Percentiles rank a stretch among this genome's conserved stretches.
phyloP scores from a whole-genome alignment of 78 protist species.

The Dictyostelium purpureum region DNA sequence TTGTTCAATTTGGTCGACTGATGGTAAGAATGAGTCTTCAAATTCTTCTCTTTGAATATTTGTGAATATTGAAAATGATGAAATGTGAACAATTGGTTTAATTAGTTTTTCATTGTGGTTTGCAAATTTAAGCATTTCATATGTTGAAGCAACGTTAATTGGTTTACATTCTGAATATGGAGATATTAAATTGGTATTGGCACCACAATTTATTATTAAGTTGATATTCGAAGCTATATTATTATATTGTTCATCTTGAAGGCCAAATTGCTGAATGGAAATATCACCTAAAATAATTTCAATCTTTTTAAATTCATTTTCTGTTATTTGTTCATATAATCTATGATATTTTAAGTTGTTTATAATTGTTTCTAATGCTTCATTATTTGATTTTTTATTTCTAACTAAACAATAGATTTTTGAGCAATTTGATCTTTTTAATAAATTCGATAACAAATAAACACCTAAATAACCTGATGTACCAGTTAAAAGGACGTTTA shows the following conservation, averaged over 20 bases:
- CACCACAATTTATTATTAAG: not conserved
- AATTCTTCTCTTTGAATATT: too few relatives aligned
- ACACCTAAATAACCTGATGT: conserved; percentile 16
- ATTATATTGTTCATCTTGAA: not conserved
- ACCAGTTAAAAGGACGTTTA: conserved; percentile 28
- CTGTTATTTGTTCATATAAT: not conserved
- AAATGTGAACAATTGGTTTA: too few relatives aligned
- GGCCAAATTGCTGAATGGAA: conserved; percentile 9
- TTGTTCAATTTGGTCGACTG: not conserved
- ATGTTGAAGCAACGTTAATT: not conserved
- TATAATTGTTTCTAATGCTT: not conserved
- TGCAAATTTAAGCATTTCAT: not conserved
- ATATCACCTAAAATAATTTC: conserved; percentile 6
- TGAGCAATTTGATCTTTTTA: not conserved
- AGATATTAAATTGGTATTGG: not conserved
- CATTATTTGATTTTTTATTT: not conserved
- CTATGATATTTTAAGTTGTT: not conserved
- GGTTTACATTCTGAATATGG: conserved; percentile 1
- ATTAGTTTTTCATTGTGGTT: too few relatives aligned
- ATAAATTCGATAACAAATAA: conserved; percentile 2
- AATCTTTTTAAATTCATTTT: not conserved
- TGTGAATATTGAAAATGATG: too few relatives aligned
- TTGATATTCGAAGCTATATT: not conserved
- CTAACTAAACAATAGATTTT: conserved; percentile 31
- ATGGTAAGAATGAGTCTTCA: too few relatives aligned